These are phyloP conservation scores for Cupressus sempervirens DNA, from an alignment of 75 land plant species.

Conservation along the genomic window DNA sequence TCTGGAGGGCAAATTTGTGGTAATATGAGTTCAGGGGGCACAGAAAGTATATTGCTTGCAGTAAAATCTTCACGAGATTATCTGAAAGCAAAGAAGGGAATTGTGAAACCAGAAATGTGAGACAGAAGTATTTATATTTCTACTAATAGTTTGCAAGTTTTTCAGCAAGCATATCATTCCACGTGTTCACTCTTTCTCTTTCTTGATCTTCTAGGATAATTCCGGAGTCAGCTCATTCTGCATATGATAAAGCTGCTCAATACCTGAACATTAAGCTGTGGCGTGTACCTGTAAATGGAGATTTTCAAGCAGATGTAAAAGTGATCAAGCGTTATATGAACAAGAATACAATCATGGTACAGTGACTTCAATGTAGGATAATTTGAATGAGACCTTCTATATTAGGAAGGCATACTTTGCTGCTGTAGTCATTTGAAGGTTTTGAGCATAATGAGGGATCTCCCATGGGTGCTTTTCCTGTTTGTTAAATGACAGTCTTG, in stretches of 20 bases:
- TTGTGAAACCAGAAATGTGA: conserved; percentile 90
- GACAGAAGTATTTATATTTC: conserved; percentile 8
- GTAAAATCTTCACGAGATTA: conserved; percentile 93
- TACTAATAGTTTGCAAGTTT: background rate
- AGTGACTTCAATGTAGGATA: background rate
- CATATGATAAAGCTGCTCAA: conserved; percentile 98
- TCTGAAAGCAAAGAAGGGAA: conserved; percentile 81
- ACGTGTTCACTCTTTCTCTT: background rate
- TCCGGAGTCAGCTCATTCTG: conserved; percentile 96
- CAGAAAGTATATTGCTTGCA: conserved; percentile 95
- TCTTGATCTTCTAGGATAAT: conserved; percentile 60
- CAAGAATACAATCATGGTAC: conserved; percentile 89
- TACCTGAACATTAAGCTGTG: conserved; percentile 88
- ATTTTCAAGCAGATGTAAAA: conserved; percentile 77
- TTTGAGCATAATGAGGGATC: background rate
- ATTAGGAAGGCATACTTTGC: background rate
- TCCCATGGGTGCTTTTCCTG: background rate
- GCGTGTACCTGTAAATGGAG: conserved; percentile 77
- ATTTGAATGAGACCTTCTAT: background rate
- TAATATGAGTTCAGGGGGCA: conserved; percentile 99
- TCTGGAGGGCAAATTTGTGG: conserved; percentile 95
- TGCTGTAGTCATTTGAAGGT: conserved; percentile 6
- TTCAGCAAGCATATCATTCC: background rate
- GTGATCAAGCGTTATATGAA: conserved; percentile 58
- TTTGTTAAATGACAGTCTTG: background rate